Evolutionary conservation across 2,329 filamentous ascomycete species (phyloP).

Genomic region (Magnaporthiopsis incrustans): DNA sequence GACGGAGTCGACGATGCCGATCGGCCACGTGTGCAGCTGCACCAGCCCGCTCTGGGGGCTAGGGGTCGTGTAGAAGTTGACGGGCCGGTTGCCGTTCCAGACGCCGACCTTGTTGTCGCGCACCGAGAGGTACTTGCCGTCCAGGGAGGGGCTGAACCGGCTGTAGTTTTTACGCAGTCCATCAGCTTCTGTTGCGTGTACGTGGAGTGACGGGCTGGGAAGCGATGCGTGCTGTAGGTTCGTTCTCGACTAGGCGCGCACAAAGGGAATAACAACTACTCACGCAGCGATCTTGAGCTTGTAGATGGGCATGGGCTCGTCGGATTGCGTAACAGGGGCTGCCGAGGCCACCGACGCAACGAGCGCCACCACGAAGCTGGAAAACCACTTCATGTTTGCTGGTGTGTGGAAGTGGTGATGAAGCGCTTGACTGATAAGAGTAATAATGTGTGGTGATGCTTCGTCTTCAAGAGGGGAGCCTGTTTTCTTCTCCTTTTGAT

Average conservation of each 20-base stretch:
- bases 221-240: too few relatives aligned
- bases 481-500: background rate
- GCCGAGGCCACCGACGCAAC: slow-evolving; percentile 5
- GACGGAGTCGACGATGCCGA: slow-evolving; percentile 26
- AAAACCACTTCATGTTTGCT: slow-evolving; percentile 7
- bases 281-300: slow-evolving; percentile 9
- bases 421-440: too few relatives aligned
- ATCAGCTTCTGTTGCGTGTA: background rate
- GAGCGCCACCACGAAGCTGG: background rate
- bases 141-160: slow-evolving; percentile 12
- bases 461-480: too few relatives aligned
- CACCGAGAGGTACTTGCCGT: slow-evolving; percentile 25
- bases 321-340: background rate
- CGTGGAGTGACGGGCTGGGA: too few relatives aligned
- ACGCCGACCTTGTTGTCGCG: slow-evolving; percentile 25
- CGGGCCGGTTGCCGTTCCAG: slow-evolving; percentile 15
- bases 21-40: slow-evolving; percentile 29
- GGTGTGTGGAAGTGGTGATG: background rate
- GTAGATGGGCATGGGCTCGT: slow-evolving; percentile 1
- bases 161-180: background rate
- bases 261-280: background rate
- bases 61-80: slow-evolving; percentile 21
- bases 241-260: too few relatives aligned
- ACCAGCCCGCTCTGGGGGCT: slow-evolving; percentile 16
- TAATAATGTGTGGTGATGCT: too few relatives aligned